phyloP scores from a whole-genome alignment of 2,329 filamentous ascomycete species.

The Bertia moriformis region DNA sequence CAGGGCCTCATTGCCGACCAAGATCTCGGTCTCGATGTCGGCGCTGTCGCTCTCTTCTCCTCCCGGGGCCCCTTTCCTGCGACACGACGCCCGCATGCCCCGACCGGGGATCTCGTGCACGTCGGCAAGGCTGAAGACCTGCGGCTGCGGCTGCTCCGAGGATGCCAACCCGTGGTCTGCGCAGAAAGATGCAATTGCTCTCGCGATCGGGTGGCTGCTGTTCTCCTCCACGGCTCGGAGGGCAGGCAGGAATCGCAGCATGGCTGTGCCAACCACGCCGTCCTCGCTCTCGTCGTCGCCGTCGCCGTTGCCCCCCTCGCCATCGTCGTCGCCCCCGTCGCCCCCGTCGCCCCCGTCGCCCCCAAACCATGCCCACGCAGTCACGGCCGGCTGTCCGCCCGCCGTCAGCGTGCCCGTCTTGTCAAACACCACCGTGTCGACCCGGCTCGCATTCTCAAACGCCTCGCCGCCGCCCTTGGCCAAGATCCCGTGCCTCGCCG shows the following conservation, averaged over 20 bases:
- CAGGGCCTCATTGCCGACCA: slow-evolving; percentile 63
- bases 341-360: slow-evolving; percentile 9
- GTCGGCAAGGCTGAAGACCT: slow-evolving; percentile 12
- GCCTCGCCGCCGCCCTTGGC: slow-evolving; percentile 44
- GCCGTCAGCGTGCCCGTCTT: slow-evolving; percentile 44
- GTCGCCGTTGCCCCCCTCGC: slow-evolving; percentile 6
- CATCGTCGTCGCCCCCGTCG: slow-evolving; percentile 7
- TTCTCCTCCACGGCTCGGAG: slow-evolving; percentile 52
- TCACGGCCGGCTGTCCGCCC: slow-evolving; percentile 57
- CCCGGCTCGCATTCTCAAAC: slow-evolving; percentile 38
- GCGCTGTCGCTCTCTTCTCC: slow-evolving; percentile 1
- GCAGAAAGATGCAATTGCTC: slow-evolving; percentile 54
- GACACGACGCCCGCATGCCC: slow-evolving; percentile 47
- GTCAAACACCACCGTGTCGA: slow-evolving; percentile 42
- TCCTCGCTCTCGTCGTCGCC: slow-evolving; percentile 6
- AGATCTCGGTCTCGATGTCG: slow-evolving; percentile 27
- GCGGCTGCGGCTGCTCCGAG: slow-evolving; percentile 10
- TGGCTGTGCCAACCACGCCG: slow-evolving; percentile 5
- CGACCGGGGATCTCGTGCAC: slow-evolving; percentile 59
- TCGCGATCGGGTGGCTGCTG: slow-evolving; percentile 63
- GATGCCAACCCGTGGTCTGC: slow-evolving; percentile 14
- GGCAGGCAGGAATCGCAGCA: slow-evolving; percentile 30
- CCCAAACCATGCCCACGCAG: slow-evolving; percentile 31
- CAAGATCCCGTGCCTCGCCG: slow-evolving; percentile 38
- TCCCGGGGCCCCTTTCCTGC: slow-evolving; percentile 12